Evolutionary conservation across 2,329 filamentous ascomycete species (phyloP).

Genomic region (Fusarium oligoseptatum): DNA sequence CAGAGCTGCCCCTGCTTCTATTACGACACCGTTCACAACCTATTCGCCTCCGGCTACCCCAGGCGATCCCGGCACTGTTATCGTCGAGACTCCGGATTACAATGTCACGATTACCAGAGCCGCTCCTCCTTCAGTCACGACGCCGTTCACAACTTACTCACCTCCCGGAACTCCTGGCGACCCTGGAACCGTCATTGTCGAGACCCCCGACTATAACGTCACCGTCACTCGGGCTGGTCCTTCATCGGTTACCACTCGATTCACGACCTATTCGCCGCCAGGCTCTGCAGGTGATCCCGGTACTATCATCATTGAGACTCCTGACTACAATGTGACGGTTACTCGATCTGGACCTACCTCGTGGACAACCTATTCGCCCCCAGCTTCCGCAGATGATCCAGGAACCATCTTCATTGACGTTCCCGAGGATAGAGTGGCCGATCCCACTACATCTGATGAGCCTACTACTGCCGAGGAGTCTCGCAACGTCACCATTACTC

Average conservation of each 20-base stretch:
- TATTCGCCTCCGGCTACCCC: conserved; percentile 15
- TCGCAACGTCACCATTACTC: conserved; percentile 25
- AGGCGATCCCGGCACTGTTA: conserved; percentile 30
- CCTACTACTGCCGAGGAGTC: background rate
- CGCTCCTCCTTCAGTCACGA: background rate
- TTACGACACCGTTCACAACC: conserved; percentile 29
- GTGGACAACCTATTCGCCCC: background rate
- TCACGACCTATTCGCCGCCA: conserved; percentile 14
- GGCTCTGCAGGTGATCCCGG: conserved; percentile 26
- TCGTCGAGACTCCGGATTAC: conserved; percentile 14
- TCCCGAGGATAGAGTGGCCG: background rate
- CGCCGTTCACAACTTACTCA: conserved; percentile 1
- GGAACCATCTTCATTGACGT: background rate
- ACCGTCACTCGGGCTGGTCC: conserved; percentile 12
- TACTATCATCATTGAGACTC: conserved; percentile 29
- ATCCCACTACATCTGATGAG: background rate
- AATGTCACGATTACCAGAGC: conserved; percentile 12
- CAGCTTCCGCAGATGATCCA: background rate
- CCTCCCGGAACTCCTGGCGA: conserved; percentile 1
- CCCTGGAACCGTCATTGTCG: conserved; percentile 11
- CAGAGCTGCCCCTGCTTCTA: conserved; percentile 22
- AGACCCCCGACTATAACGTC: conserved; percentile 20
- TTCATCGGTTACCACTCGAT: background rate
- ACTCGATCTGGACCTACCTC: background rate
- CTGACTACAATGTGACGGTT: conserved; percentile 9